These are phyloP conservation scores for Trebouxia sp. DNA, from an alignment of 139 green algal genomes.

Conservation along the genomic window DNA sequence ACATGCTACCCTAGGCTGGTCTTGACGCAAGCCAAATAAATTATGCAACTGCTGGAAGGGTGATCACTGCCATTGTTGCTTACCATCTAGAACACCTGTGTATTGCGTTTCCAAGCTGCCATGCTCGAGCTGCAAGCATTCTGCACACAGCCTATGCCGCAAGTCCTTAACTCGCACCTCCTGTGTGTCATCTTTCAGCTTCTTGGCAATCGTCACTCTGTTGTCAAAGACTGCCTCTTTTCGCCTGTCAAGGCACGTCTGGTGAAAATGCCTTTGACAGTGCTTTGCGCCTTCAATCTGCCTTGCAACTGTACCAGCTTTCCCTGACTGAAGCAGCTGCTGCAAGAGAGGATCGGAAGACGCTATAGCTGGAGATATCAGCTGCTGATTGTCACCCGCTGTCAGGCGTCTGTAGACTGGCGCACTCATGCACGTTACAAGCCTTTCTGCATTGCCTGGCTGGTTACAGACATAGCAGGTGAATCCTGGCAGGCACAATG, in stretches of 20 bases:
- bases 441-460: not conserved
- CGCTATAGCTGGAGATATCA: not conserved
- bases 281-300: conserved; percentile 2
- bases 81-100: not conserved
- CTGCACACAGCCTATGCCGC: not conserved
- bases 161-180: not conserved
- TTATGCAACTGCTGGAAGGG: no score
- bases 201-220: not conserved
- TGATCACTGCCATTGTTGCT: no score
- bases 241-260: not conserved
- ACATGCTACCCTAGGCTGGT: no score
- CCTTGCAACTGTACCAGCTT: not conserved
- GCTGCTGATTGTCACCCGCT: not conserved
- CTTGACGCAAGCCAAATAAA: no score
- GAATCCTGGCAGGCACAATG: not conserved
- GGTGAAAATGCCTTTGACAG: not conserved
- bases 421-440: not conserved
- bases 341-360: not conserved
- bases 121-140: not conserved
- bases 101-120: not conserved
- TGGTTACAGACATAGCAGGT: conserved; percentile 11
- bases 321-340: not conserved
- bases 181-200: not conserved
- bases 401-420: not conserved
- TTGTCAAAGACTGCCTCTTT: conserved; percentile 18